Evolutionary conservation across 2,329 filamentous ascomycete species (phyloP).

Genomic region (Periconia macrospinosa): DNA sequence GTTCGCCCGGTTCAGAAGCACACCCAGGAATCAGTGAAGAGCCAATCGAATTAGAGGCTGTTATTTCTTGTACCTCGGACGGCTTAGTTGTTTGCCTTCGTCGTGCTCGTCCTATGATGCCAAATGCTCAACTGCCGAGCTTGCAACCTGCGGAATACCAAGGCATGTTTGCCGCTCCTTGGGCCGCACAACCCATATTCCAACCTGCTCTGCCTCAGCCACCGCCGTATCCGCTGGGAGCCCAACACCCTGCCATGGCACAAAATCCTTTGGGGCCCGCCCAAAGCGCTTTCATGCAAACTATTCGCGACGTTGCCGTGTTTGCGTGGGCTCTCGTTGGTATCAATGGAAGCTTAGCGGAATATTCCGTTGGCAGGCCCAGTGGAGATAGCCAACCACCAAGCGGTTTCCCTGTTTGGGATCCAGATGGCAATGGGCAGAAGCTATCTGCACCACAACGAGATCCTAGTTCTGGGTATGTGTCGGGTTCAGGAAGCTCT

Average conservation of each 20-base stretch:
- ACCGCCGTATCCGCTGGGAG: conserved; percentile 38
- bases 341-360: conserved; percentile 74
- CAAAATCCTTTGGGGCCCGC: conserved; percentile 51
- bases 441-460: conserved; percentile 24
- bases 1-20: neutral
- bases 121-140: conserved; percentile 36
- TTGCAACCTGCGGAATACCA: conserved; percentile 27
- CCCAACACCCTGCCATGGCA: conserved; percentile 45
- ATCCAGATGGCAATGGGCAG: conserved; percentile 21
- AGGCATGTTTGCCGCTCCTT: conserved; percentile 78
- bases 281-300: conserved; percentile 69
- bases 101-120: conserved; percentile 71
- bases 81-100: conserved; percentile 81
- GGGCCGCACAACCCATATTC: conserved; percentile 69
- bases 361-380: conserved; percentile 64
- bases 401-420: conserved; percentile 64
- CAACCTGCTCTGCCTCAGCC: conserved; percentile 44
- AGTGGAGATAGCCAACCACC: conserved; percentile 65
- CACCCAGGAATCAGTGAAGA: conserved; percentile 17
- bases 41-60: conserved; percentile 76
- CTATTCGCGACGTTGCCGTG: conserved; percentile 82
- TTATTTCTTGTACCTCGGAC: conserved; percentile 90
- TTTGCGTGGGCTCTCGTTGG: conserved; percentile 83
- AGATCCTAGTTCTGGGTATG: conserved; percentile 35
- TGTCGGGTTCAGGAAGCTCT: conserved; percentile 34